Evolutionary conservation across 2,329 filamentous ascomycete genomes (phyloP), one percentile per base, ranked within the genome.

Genomic region (Hypoxylon sp.): DNA sequence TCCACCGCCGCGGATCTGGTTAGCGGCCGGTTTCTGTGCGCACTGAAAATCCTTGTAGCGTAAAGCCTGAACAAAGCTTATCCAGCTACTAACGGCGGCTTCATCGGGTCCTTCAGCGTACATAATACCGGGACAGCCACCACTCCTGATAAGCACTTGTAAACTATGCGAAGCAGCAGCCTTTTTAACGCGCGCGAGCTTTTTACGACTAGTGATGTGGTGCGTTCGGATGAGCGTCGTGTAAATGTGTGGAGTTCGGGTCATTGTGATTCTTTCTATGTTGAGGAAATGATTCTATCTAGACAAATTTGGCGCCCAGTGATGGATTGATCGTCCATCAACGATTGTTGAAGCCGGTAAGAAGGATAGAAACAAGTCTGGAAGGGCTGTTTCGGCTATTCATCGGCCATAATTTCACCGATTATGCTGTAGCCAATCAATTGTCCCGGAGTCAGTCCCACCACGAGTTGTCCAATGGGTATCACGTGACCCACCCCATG

Each of bases 141-240:
- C 91, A 68, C 86, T 89, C 25, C 91, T 86, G 0, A 93, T 81
- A 2, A 94, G 80, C 1, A 91, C 87, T 70, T 90, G 86, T 61
- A 88, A 81, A 70, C 87, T 82, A 50, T 86, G 82, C 32, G 86
- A 83, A 5, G 90, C 89, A 2, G 87, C 85, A 1, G 89, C 88
- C 77, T 91, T 90, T 55, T 84, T 87, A 21, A 94, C 83, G 61
- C 79, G 80, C 6, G 81, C 79, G 0, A 86, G 79, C 75, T 94
- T 94, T 76, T 93, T 93, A 70, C 91, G 89, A 0, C 90, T 93
- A 3, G 91, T 94, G 75, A 94, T 93, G 78, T 94, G 92, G 73
- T 94, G 92, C 0, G 92, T 94, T 57, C 91, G 87, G 66, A 94
- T 92, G 49, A 94, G 82, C 30, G 90, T 87, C 75, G 79, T 80